phyloP scores from a whole-genome alignment of 139 green algal genomes.

The Tetradesmus lagerheimii region DNA sequence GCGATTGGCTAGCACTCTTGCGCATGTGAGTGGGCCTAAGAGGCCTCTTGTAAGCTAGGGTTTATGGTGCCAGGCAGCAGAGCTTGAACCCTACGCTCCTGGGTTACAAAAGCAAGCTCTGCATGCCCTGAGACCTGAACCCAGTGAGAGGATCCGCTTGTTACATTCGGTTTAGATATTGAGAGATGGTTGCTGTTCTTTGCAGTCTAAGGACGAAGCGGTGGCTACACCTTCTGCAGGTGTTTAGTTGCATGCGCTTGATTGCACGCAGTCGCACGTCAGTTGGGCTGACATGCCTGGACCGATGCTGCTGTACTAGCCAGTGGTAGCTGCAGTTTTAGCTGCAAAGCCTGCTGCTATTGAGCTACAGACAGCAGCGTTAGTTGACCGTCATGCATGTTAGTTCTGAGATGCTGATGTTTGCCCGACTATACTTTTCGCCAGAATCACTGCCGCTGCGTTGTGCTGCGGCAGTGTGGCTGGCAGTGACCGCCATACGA shows the following conservation, averaged over 20 bases:
- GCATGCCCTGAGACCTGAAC: not conserved
- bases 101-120: not conserved
- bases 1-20: not conserved
- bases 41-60: not conserved
- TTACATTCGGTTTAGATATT: not conserved
- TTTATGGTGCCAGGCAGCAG: not conserved
- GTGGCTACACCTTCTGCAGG: not conserved
- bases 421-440: no score
- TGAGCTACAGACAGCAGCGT: not conserved
- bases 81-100: not conserved
- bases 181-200: not conserved
- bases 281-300: not conserved
- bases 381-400: not conserved
- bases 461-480: no score
- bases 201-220: not conserved
- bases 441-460: no score
- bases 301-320: no score
- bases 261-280: not conserved
- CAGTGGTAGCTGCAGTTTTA: not conserved
- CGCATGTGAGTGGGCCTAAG: not conserved
- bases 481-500: no score
- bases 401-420: not conserved
- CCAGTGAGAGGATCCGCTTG: not conserved
- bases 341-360: not conserved
- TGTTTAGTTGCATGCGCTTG: not conserved